Conservation (phyloP, 805 yeast species). For the Blastobotrys attinorum region DNA sequence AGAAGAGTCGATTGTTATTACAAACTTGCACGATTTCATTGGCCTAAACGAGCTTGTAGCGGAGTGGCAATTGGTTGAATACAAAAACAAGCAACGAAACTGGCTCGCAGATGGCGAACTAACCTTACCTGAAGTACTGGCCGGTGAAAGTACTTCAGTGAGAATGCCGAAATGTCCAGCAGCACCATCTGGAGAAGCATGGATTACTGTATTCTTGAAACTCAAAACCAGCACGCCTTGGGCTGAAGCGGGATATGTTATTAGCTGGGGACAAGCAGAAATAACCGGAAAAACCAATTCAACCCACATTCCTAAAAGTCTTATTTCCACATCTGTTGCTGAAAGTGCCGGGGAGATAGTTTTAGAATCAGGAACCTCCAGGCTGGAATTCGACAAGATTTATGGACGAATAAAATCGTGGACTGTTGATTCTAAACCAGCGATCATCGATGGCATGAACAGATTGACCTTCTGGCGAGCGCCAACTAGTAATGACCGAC, state of each 20-base stretch:
- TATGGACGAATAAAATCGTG: constrained; percentile 7
- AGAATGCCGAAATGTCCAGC: neutral
- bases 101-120: neutral
- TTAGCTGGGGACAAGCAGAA: constrained; percentile 25
- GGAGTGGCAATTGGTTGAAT: neutral
- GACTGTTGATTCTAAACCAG: constrained; percentile 5
- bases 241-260: constrained; percentile 20
- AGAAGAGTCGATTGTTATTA: neutral
- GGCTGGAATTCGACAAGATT: constrained; percentile 4
- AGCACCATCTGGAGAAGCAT: neutral
- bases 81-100: neutral
- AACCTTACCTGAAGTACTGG: neutral
- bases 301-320: neutral
- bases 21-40: neutral
- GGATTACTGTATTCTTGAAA: constrained; percentile 6
- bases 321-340: neutral
- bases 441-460: constrained; percentile 9
- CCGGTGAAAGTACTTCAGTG: neutral
- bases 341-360: neutral
- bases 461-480: constrained; percentile 27
- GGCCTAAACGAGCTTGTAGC: neutral
- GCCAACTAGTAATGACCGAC: constrained; percentile 27
- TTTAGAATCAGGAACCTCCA: neutral
- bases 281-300: neutral
- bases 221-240: constrained; percentile 10